These are phyloP conservation scores for Arthroderma sp. DNA, from an alignment of 2,329 filamentous ascomycete species.

Conservation along the genomic window DNA sequence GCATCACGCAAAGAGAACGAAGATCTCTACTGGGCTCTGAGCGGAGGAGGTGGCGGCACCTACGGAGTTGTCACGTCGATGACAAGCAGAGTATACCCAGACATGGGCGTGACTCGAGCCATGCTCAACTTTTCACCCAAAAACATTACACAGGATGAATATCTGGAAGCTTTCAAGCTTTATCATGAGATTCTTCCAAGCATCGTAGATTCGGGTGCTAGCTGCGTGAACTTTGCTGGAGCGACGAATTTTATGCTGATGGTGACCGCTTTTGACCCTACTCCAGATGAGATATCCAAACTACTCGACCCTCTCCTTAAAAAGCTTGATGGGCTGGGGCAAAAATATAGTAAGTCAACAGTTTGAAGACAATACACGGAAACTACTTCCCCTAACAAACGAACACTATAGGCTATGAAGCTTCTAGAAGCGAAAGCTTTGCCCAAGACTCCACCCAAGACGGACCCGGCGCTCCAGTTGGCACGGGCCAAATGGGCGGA, in stretches of 20 bases:
- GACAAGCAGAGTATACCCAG: slow-evolving; percentile 34
- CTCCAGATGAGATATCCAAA: background rate
- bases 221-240: background rate
- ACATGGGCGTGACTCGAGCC: slow-evolving; percentile 25
- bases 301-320: background rate
- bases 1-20: slow-evolving; percentile 22
- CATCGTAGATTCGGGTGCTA: background rate
- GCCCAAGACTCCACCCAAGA: background rate
- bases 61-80: slow-evolving; percentile 45
- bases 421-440: background rate
- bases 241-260: background rate
- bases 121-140: slow-evolving; percentile 22
- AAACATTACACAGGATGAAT: background rate
- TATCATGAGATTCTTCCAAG: background rate
- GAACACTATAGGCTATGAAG: slow-evolving; percentile 22
- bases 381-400: slow-evolving; percentile 16
- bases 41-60: slow-evolving; percentile 47
- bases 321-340: background rate
- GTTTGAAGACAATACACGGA: background rate
- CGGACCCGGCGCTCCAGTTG: background rate
- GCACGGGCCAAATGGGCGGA: background rate
- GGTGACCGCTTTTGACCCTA: background rate
- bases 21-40: slow-evolving; percentile 51
- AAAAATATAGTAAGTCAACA: background rate
- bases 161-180: background rate